Evolutionary conservation across 2,329 filamentous ascomycete genomes (phyloP).

Genomic region (Metarhizium humberi): DNA sequence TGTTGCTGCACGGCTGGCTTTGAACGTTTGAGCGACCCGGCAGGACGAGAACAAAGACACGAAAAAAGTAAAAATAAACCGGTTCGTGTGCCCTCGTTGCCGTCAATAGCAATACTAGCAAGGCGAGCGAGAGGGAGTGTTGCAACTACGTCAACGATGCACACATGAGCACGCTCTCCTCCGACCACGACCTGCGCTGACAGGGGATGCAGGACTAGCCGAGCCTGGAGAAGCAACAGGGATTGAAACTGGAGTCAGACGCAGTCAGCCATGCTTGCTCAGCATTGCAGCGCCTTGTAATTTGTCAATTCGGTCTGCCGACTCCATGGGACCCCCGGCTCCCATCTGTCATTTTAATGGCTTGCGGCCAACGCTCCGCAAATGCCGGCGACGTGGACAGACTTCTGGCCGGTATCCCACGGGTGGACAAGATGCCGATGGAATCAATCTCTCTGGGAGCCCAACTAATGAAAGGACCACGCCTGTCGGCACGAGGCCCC

Average conservation of each 20-base stretch:
- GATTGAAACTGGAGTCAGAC: not conserved
- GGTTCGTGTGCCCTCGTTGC: not conserved
- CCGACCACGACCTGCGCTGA: not conserved
- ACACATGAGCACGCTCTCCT: not conserved
- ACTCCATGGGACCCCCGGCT: not conserved
- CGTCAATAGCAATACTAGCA: not conserved
- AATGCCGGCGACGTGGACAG: not conserved
- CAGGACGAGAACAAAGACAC: not conserved
- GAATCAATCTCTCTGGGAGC: not conserved
- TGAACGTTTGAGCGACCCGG: not conserved
- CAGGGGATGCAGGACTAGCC: not conserved
- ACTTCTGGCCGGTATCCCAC: not conserved
- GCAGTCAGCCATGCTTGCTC: not conserved
- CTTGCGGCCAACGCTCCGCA: not conserved
- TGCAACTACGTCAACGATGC: not conserved
- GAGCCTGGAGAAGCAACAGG: not conserved
- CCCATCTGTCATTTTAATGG: too few species aligned
- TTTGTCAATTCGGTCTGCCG: not conserved
- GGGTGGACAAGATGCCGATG: not conserved
- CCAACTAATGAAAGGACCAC: too few species aligned
- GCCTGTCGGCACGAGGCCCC: too few species aligned
- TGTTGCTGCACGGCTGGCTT: not conserved
- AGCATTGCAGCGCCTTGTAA: too few species aligned
- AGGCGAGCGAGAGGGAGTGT: not conserved
- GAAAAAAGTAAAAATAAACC: not conserved